A percentile compares a stretch with the other conserved stretches of the same genome.
These are phyloP conservation scores for Ulvella scutata DNA, from an alignment of 139 green algal species.

Conservation along the genomic window DNA sequence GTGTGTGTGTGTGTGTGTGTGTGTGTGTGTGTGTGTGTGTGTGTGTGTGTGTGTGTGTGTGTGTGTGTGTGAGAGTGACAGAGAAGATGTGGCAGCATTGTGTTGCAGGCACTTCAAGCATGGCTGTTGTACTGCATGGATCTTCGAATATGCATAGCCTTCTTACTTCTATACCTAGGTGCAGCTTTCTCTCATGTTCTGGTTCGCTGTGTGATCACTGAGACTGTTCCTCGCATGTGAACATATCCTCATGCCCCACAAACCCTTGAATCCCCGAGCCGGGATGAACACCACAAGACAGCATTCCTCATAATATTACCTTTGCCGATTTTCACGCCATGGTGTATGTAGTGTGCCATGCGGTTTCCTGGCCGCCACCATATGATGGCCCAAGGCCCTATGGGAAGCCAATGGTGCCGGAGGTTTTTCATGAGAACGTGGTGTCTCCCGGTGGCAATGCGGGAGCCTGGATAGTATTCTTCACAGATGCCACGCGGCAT, in stretches of 20 bases:
- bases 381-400: not conserved
- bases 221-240: not conserved
- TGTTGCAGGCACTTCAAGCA: not conserved
- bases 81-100: not conserved
- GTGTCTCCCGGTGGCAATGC: not conserved
- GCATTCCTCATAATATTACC: not conserved
- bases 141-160: not conserved
- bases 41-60: not conserved
- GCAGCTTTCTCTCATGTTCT: not conserved
- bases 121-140: not conserved
- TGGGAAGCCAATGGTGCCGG: not conserved
- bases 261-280: not conserved
- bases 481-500: not conserved
- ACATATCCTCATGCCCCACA: not conserved
- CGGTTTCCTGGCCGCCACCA: not conserved
- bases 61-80: not conserved
- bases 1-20: too few species aligned
- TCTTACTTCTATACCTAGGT: not conserved
- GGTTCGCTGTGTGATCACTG: not conserved
- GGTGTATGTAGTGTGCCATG: not conserved
- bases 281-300: not conserved
- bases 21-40: too few species aligned
- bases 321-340: not conserved
- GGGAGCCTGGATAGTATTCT: not conserved
- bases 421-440: not conserved